Conservation (phyloP, 2,329 filamentous ascomycete species). For the Paramyrothecium sp. region DNA sequence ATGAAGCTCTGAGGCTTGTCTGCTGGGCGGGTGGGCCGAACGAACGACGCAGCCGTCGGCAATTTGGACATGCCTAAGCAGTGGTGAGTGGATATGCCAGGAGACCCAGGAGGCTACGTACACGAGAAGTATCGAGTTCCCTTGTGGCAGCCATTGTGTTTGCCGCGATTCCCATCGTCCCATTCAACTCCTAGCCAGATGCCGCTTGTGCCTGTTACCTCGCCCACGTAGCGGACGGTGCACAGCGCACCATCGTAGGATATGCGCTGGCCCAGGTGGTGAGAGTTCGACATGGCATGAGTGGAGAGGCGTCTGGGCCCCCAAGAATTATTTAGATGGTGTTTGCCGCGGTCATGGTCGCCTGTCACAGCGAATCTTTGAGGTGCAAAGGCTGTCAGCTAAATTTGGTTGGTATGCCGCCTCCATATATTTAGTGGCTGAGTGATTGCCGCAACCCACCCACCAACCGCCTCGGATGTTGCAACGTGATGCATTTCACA, state of each 20-base stretch:
- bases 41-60: slow-evolving; percentile 78
- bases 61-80: slow-evolving; percentile 56
- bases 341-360: background rate
- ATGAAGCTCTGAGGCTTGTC: slow-evolving; percentile 74
- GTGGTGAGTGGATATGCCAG: slow-evolving; percentile 2
- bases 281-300: slow-evolving; percentile 33
- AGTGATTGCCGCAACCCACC: no score
- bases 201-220: slow-evolving; percentile 72
- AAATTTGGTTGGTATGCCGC: background rate
- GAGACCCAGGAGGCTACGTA: slow-evolving; percentile 34
- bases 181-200: slow-evolving; percentile 95
- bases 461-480: no score
- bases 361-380: background rate
- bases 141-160: slow-evolving; percentile 84
- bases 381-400: no score
- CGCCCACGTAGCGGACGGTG: slow-evolving; percentile 81
- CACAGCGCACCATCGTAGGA: slow-evolving; percentile 77
- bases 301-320: background rate
- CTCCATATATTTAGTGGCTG: no score
- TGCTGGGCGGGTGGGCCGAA: slow-evolving; percentile 71
- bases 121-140: slow-evolving; percentile 81
- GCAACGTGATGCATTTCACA: no score
- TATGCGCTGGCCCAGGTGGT: slow-evolving; percentile 68
- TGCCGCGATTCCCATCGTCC: slow-evolving; percentile 84
- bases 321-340: background rate